Percentiles rank a stretch among this genome's conserved stretches.
Evolutionary conservation across 441 rosid species (phyloP).

Genomic region (Euphorbia celastroides): DNA sequence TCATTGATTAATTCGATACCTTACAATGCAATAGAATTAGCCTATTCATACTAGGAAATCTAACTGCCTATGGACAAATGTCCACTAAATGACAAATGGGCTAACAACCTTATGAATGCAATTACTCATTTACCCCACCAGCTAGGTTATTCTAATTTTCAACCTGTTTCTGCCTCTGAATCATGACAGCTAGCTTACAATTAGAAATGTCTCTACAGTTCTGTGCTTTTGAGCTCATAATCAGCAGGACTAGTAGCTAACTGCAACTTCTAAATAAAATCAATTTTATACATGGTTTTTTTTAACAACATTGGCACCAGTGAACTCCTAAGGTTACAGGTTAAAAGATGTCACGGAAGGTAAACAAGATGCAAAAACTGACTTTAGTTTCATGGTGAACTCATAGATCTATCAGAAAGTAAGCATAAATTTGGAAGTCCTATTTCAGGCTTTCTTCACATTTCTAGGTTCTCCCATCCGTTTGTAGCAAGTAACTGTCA

Average conservation of each 20-base stretch:
- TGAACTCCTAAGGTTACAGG: not conserved
- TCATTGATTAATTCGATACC: not conserved
- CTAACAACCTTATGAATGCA: not conserved
- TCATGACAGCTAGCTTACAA: no score
- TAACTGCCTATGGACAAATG: not conserved
- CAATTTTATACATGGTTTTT: not conserved
- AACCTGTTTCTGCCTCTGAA: no score
- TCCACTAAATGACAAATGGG: not conserved
- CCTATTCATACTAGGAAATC: not conserved
- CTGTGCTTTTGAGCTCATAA: no score
- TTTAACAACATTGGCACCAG: not conserved
- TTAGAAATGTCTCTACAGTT: no score
- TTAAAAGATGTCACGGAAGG: not conserved
- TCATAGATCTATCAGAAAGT: not conserved
- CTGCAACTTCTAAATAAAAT: not conserved
- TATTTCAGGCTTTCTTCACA: not conserved
- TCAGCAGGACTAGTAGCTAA: not conserved
- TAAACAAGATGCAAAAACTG: not conserved
- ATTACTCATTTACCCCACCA: not conserved
- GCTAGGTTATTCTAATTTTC: not conserved
- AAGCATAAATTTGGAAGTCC: not conserved
- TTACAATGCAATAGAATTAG: not conserved
- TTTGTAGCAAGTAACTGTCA: no score
- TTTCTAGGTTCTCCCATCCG: not conserved
- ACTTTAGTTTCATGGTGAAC: not conserved